Percentiles rank a stretch among this genome's conserved stretches.
Conservation (phyloP, 345 rosid species). For the Ricinus communis region DNA sequence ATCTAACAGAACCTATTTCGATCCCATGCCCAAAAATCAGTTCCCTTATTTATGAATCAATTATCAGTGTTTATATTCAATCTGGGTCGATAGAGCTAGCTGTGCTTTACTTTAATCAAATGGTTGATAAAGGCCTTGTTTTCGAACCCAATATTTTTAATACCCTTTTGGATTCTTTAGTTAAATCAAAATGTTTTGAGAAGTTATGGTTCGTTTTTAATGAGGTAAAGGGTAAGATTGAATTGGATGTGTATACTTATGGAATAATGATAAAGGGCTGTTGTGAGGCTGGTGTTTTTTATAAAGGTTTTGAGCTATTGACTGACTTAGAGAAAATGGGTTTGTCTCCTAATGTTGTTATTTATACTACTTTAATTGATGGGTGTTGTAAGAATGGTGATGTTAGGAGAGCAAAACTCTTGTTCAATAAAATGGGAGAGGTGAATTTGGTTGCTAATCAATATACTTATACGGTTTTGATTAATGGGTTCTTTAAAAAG, state of each 20-base stretch:
- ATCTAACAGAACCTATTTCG: constrained; percentile 30
- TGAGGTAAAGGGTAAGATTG: constrained; percentile 32
- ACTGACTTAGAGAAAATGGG: constrained; percentile 49
- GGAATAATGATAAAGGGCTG: constrained; percentile 75
- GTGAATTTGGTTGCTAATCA: constrained; percentile 65
- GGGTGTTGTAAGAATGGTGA: constrained; percentile 75
- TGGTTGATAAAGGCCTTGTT: constrained; percentile 45
- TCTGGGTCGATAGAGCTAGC: constrained; percentile 42
- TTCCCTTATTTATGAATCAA: constrained; percentile 45
- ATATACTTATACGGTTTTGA: constrained; percentile 69
- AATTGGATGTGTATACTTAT: constrained; percentile 56
- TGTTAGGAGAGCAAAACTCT: constrained; percentile 45
- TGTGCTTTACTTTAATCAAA: constrained; percentile 45
- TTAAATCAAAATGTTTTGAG: constrained; percentile 39
- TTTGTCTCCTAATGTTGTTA: constrained; percentile 54
- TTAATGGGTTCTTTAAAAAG: constrained; percentile 61
- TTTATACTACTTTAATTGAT: constrained; percentile 76
- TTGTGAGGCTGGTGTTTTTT: constrained; percentile 55
- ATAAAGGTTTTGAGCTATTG: constrained; percentile 45
- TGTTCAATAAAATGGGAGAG: constrained; percentile 52
- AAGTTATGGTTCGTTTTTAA: constrained; percentile 47
- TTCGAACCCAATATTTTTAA: constrained; percentile 47
- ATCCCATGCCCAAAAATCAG: constrained; percentile 15
- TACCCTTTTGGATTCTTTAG: constrained; percentile 41
- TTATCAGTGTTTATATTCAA: constrained; percentile 48